Conservation (phyloP, 345 rosid genomes). For the Lepidium aucheri region DNA sequence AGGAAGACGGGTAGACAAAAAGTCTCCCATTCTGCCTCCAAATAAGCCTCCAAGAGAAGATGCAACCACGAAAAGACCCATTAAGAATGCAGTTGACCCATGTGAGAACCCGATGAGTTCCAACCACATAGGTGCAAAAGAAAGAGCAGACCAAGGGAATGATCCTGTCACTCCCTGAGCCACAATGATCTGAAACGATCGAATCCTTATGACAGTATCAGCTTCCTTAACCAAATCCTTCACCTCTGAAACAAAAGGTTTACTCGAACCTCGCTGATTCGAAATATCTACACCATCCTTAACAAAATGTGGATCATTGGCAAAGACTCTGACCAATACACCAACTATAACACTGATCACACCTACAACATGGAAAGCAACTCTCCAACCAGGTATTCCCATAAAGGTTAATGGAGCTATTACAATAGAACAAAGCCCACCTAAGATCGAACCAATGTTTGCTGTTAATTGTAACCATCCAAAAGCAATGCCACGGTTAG, state of each 20-base stretch:
- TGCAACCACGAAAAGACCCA: conserved; percentile 54
- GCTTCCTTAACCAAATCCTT: conserved; percentile 53
- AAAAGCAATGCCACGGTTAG: conserved; percentile 75
- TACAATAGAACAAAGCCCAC: conserved; percentile 60
- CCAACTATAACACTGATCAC: conserved; percentile 65
- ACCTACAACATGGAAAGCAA: conserved; percentile 78
- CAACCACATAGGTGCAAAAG: conserved; percentile 89
- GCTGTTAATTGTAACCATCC: conserved; percentile 86
- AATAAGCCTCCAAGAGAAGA: conserved; percentile 79
- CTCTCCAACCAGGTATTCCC: conserved; percentile 87
- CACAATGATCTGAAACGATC: conserved; percentile 80
- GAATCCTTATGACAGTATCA: conserved; percentile 45
- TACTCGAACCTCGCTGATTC: conserved; percentile 30
- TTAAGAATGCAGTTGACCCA: conserved; percentile 50
- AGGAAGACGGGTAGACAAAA: conserved; percentile 51
- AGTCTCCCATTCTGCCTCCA: conserved; percentile 85
- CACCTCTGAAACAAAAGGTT: conserved; percentile 48
- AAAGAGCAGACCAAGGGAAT: conserved; percentile 89
- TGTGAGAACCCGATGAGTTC: conserved; percentile 89
- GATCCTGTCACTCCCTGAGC: conserved; percentile 83
- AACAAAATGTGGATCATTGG: conserved; percentile 59
- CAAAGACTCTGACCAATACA: conserved; percentile 51
- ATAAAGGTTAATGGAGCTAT: conserved; percentile 62
- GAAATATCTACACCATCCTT: conserved; percentile 23
- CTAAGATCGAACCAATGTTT: conserved; percentile 67